Base-by-base conservation (phyloP, 768 basidiomycete species). In the Rhodocollybia butyracea region DNA sequence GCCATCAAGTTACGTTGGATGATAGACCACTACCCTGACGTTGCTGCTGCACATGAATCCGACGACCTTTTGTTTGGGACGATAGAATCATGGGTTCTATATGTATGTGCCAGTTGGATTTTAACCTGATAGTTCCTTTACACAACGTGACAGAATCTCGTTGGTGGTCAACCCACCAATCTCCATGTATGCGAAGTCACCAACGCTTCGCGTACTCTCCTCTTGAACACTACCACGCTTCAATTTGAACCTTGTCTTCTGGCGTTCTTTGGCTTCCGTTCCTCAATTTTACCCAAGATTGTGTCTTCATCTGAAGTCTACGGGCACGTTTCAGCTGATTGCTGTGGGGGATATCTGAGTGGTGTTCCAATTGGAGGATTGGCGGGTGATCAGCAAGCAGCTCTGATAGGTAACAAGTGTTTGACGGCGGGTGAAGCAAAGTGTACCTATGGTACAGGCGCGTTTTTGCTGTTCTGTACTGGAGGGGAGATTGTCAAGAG, bases 301-400 rank as follows among this genome's bases (percentile, higher is more conserved):
- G 91, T 93, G 29, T 94, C 91, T 11, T 91, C 94, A 22, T 92
- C 94, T 3, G 89, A 98, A 72, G 85, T 94, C 4, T 98, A 96
- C 70, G 97, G 95, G 38, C 72, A 81, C 24, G 80, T 98, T 55
- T 72, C 80, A 8, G 72, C 74, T 30, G 90, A 91, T 24, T 80
- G 98, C 55, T 72, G 79, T 7, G 73, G 75, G 30, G 90, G 91
- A 2, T 64, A 84, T 2, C 75, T 93, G 58, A 75, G 77, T 60
- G 92, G 89, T 38, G 78, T 94, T 11, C 88, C 88, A 8, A 91
- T 99, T 51, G 94, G 86, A 34, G 96, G 96, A 21, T 83, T 98
- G 45, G 85, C 96, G 7, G 97, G 97, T n/a, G 97, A 99, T 67
- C 97, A 99, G 73, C 97, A 99, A 69, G 97, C 90, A 5, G 96